Base-by-base conservation (phyloP, 1,284 basidiomycete species). In the Phellopilus nigrolimitatus region DNA sequence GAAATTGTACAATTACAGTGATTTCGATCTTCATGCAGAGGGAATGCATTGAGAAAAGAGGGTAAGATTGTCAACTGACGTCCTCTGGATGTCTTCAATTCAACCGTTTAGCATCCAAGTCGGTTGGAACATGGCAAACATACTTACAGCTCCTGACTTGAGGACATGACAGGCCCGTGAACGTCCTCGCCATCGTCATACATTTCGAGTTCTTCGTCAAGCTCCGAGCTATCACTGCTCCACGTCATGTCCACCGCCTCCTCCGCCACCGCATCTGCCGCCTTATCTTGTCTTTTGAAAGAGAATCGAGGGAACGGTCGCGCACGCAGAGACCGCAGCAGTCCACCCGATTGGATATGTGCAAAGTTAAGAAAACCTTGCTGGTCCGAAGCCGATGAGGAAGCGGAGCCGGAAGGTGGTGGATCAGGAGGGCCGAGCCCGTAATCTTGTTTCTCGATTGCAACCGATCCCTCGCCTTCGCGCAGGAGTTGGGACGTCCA, bases 191-290 rank as follows among this genome's bases (percentile, higher is more conserved):
- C 49, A 9, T 25, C 49, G 5, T 47, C 43, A 2, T 41, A 25
- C 17, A 55, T 8, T 22, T 55, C 48, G 36, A 53, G 46, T 17
- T 53, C 51, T 6, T 55, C 53, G n/a, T 50, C 49, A 5, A 55
- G 39, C 4, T 79, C 80, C 3, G 83, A 85, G 57, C 77, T 83
- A 61, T 86, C 82, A 53, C 78, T 85, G 56, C 82, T 82, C 78
- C 80, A 84, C 3, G 66, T 59, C 30, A 68, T 64, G 44, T 73
- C 74, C 10, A 62, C 61, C 39, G 56, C 8, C 12, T 54, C 57
- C 25, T 67, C 68, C 8, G 60, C 58, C 42, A 63, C 62, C 0
- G 62, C 53, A 9, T 69, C 64, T 28, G 62, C 66, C 42, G 59
- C 61, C 19, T 58, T 59, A 7, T 57, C 57, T 37, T 60, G 61